These are phyloP conservation scores for Alternaria gansuensis DNA, from an alignment of 2,329 filamentous ascomycete species.

Conservation along the genomic window DNA sequence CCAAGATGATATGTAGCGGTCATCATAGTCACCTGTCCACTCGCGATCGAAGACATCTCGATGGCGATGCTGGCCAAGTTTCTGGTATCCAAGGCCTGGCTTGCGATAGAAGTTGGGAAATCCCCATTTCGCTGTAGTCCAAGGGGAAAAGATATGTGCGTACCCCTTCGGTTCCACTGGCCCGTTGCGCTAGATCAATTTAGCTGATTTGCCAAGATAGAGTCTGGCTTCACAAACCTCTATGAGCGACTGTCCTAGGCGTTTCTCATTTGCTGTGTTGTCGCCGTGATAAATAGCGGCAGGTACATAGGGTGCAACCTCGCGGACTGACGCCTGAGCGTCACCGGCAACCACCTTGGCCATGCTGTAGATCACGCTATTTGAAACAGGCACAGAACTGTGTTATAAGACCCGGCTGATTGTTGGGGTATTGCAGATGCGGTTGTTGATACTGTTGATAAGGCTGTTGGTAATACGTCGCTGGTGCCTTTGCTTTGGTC, in stretches of 20 bases:
- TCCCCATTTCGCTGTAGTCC: conserved; percentile 35
- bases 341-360: conserved; percentile 21
- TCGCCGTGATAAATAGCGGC: conserved; percentile 5
- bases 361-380: neutral
- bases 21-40: conserved; percentile 42
- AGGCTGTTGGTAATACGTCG: conserved; percentile 15
- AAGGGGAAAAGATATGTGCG: conserved; percentile 32
- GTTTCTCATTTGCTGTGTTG: neutral
- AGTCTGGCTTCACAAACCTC: neutral
- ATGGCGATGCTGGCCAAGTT: conserved; percentile 35
- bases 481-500: conserved; percentile 18
- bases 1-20: conserved; percentile 44
- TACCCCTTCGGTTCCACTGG: conserved; percentile 33
- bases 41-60: conserved; percentile 38
- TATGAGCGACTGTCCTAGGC: neutral
- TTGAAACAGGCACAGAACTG: conserved; percentile 33
- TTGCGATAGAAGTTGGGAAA: conserved; percentile 40
- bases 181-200: conserved; percentile 20
- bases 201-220: neutral
- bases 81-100: conserved; percentile 38
- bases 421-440: conserved; percentile 18
- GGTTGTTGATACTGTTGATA: conserved; percentile 16
- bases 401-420: conserved; percentile 28
- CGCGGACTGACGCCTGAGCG: conserved; percentile 26
- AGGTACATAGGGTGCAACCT: conserved; percentile 14